Evolutionary conservation across 2,329 filamentous ascomycete genomes (phyloP).

Genomic region (Xylaria sp.): DNA sequence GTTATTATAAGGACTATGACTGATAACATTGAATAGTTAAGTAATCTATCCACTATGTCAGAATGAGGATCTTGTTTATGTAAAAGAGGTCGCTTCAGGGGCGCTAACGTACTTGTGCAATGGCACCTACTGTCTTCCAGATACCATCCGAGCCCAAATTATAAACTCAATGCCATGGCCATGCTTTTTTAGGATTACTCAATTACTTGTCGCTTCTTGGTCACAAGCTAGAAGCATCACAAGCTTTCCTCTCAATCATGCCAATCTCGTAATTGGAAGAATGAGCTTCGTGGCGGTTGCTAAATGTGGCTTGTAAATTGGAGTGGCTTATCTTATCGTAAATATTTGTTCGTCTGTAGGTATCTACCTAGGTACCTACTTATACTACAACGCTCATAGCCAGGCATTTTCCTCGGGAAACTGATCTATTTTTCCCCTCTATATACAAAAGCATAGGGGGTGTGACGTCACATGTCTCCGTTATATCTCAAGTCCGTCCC

Average conservation of each 20-base stretch:
- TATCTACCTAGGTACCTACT: no score
- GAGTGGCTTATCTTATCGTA: slow-evolving; percentile 8
- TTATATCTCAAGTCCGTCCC: not conserved
- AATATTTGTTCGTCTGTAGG: not conserved
- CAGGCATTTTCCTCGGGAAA: no score
- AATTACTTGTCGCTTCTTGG: not conserved
- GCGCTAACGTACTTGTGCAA: not conserved
- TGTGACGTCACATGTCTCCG: no score
- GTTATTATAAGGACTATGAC: not conserved
- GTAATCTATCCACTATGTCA: not conserved
- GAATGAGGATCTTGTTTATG: not conserved
- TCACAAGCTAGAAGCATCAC: not conserved
- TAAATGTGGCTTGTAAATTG: not conserved
- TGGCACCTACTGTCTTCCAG: not conserved
- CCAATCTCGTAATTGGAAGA: not conserved
- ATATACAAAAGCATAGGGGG: no score
- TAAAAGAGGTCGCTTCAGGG: not conserved
- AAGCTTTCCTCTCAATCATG: not conserved
- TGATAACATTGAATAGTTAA: not conserved
- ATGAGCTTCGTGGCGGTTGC: not conserved
- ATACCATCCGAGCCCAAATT: not conserved
- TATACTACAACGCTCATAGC: not conserved
- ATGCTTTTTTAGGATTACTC: not conserved
- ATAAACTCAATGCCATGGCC: not conserved
- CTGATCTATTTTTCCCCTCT: no score